Conservation (phyloP, 768 basidiomycete species). For the Wakefieldia striispora region DNA sequence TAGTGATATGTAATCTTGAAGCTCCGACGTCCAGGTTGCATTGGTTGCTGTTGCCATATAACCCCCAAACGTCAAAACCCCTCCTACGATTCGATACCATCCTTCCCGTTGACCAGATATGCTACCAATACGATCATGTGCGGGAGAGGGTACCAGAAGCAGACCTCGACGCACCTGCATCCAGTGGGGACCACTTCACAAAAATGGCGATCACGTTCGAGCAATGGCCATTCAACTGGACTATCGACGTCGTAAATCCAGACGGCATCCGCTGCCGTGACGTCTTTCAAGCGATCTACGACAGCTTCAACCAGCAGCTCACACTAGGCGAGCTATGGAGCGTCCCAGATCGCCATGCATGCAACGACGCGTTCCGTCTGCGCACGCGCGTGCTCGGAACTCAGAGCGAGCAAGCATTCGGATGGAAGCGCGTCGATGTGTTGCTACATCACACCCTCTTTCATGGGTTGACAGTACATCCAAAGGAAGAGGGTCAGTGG, state of each 20-base stretch:
- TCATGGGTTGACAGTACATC: conserved; percentile 38
- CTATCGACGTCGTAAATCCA: conserved; percentile 37
- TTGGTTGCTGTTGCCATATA: conserved; percentile 46
- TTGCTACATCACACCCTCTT: conserved; percentile 50
- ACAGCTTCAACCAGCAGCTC: conserved; percentile 41
- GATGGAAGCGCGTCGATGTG: conserved; percentile 53
- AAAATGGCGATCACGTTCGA: conserved; percentile 47
- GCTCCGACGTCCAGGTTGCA: conserved; percentile 30
- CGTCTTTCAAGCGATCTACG: conserved; percentile 53
- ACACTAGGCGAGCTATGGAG: conserved; percentile 42
- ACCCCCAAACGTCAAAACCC: conserved; percentile 28
- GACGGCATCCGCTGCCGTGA: conserved; percentile 50
- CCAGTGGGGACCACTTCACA: conserved; percentile 33
- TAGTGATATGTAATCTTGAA: neutral
- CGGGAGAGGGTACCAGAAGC: conserved; percentile 29
- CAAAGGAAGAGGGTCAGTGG: conserved; percentile 30
- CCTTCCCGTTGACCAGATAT: conserved; percentile 37
- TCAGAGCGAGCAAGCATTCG: conserved; percentile 38
- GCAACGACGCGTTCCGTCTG: conserved; percentile 40
- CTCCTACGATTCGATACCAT: conserved; percentile 46
- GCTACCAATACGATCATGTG: conserved; percentile 17
- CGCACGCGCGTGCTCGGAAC: conserved; percentile 37
- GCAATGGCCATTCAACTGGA: conserved; percentile 33
- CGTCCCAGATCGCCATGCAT: conserved; percentile 22
- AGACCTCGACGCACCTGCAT: conserved; percentile 41